Base-by-base conservation (phyloP, 176 grass and related monocot genomes). In the Aegilops umbellulata region DNA sequence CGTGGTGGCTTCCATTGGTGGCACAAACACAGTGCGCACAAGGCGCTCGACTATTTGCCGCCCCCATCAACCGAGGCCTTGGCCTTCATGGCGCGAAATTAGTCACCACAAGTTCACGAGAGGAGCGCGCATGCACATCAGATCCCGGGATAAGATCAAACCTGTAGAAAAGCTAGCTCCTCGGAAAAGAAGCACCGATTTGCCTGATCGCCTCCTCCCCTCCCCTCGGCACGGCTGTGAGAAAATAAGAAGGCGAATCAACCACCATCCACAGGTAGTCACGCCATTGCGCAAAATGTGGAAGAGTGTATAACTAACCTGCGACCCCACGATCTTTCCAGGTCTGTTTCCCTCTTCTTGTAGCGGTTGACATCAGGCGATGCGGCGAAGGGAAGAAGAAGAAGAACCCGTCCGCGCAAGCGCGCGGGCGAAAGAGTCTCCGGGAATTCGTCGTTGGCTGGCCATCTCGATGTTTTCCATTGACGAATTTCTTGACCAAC, bases 31-130 rank as follows among this genome's bases (percentile, higher is more conserved):
- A 27, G 72, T 13, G 78, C n/a, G 58, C 57, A 30, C 30, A 60
- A 29, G 53, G 76, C 24, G 76, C 68, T 89, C 58, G 87, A 89
- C 4, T 5, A 30, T 80, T 67, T 75, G 82, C 31, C 58, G 57
- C 42, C 19, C 17, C 87, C 11, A 30, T 29, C 38, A n/a, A 20
- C 19, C 76, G 8, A 66, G 23, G 20, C 53, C 7, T 29, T 10
- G 29, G n/a, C 29, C 10, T 67, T 41, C 0, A 17, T 15, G 15
- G 24, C 27, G 41, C 78, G 6, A 65, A 66, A 15, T 46, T n/a
- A 62, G 47, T 31, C 65, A 17, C 29, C 10, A 17, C 17, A 35
- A 19, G 16, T 13, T 65, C 24, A 69, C 31, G 17, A 17, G 8
- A 19, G 8, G 30, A 69, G 2, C 65, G 31, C 20, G 30, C 27